Base-by-base conservation (phyloP, 75 land plant species). In the Cupressus sempervirens region DNA sequence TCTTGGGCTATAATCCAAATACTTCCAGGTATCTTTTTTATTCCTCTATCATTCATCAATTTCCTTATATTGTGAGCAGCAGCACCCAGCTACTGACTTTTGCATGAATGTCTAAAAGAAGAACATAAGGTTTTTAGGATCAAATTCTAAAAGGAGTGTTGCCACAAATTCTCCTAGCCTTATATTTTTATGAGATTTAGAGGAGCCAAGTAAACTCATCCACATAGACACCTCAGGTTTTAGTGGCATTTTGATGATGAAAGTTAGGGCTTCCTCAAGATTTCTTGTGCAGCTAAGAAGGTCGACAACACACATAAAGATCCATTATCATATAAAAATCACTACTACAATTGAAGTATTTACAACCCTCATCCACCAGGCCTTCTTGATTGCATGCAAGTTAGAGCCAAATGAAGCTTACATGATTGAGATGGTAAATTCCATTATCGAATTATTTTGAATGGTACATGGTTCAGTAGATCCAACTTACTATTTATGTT, bases 31-130 rank as follows among this genome's bases (percentile, higher is more conserved):
- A 58, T 58, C 65, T 58, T 58, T 18, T 58, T 58, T 4, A 58
- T 58, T 58, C 65, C 65, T 67, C 9, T 75, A 54, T 41, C 81
- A 48, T 76, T 81, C 70, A 75, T 82, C 29, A 52, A 80, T 65
- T 34, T 86, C 68, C 86, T 86, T 34, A 83, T 38, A 80, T 83
- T 20, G 40, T 48, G 73, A 45, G 83, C 87, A 32, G 72, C 80
- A 83, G n/a, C n/a, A 48, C 67, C 87, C 84, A 83, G n/a, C 65
- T 67, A 14, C 83, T 80, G 5, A 48, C 83, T 13, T 20, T 43
- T 43, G 89, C 89, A 86, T 86, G 86, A 40, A 88, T 82, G 82
- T 83, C 77, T 38, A 87, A 88, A 29, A 88, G 72, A 73, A 86
- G 30, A 41, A 88, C 82, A 84, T 86, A 83, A 34, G 84, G 73